Conservation (phyloP, 2,329 filamentous ascomycete genomes). For the Septoria linicola region DNA sequence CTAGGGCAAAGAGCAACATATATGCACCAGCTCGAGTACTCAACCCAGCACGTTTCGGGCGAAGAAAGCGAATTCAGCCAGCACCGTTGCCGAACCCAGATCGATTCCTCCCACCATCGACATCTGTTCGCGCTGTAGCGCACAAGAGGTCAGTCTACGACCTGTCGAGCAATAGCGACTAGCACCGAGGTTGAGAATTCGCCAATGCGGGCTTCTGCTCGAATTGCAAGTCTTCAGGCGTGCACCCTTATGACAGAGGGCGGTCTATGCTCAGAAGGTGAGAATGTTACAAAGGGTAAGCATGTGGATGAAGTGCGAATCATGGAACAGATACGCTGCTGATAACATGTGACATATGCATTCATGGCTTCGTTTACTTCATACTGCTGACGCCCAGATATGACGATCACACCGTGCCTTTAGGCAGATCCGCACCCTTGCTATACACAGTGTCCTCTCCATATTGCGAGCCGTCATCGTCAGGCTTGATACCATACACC, state of each 20-base stretch:
- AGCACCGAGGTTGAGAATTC: background rate
- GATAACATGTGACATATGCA: no score
- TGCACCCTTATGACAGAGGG: background rate
- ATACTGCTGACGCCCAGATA: constrained; percentile 18
- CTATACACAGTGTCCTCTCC: constrained; percentile 14
- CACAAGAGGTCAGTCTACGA: constrained; percentile 6
- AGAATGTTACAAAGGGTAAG: no score
- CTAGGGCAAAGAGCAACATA: background rate
- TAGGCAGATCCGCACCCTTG: constrained; percentile 18
- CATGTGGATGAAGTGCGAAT: no score
- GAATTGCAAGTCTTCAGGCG: background rate
- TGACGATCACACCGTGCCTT: constrained; percentile 1
- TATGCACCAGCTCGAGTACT: background rate
- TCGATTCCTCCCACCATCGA: background rate
- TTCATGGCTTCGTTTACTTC: constrained; percentile 44
- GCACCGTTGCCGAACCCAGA: background rate
- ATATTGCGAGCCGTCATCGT: constrained; percentile 18
- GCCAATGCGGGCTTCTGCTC: no score
- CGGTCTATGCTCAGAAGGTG: no score
- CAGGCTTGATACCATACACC: constrained; percentile 32
- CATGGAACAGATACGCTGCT: no score
- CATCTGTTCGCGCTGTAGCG: background rate
- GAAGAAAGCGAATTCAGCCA: background rate
- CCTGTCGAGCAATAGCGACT: constrained; percentile 2
- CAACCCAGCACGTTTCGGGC: background rate